Evolutionary conservation across 2,329 filamentous ascomycete species (phyloP), one percentile per base, ranked within the genome.

Genomic region (Nemania bipapillata): DNA sequence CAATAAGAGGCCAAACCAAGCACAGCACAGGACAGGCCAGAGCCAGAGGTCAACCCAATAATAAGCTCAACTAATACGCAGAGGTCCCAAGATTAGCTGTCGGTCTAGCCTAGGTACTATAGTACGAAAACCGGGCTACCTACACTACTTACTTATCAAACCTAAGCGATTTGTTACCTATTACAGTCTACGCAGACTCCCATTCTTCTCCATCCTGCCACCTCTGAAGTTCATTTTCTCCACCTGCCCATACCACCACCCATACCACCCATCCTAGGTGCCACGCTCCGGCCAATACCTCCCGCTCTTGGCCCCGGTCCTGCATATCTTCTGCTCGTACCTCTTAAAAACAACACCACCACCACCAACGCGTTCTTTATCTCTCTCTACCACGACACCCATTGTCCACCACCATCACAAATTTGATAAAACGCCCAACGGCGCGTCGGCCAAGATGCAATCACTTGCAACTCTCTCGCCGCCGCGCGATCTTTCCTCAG

Each of bases 401-500:
- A 58, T 56, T 62, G 63, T 66, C 70, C 63, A 69, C 66, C 70
- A 72, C 72, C 70, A 72, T 22, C 24, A 45, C 24, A 26, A n/a
- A 37, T 15, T 50, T 30, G 30, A 52, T n/a, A 24, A 53, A 55
- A 45, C 57, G 28, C 45, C 63, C 54, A 59, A 63, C 54, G 61
- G 66, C 66, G 71, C 63, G 63, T 70, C 60, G 63, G 32, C 65
- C 65, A 72, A 57, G 62, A 77, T 76, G 75, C 70, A 74, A 50
- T 73, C 73, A 15, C 61, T 68, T 66, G 63, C 57, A 62, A 61
- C 73, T 58, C 24, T 74, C 68, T 76, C 75, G 59, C 72, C 75
- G 64, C 62, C 74, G 68, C 75, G 76, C 71, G 76, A 75, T n/a
- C 66, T 75, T 22, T 77, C 75, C 15, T 77, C 78, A 3, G 78